These are phyloP conservation scores for Noccaea bulbosa DNA, from an alignment of 345 rosid species.

Conservation along the genomic window DNA sequence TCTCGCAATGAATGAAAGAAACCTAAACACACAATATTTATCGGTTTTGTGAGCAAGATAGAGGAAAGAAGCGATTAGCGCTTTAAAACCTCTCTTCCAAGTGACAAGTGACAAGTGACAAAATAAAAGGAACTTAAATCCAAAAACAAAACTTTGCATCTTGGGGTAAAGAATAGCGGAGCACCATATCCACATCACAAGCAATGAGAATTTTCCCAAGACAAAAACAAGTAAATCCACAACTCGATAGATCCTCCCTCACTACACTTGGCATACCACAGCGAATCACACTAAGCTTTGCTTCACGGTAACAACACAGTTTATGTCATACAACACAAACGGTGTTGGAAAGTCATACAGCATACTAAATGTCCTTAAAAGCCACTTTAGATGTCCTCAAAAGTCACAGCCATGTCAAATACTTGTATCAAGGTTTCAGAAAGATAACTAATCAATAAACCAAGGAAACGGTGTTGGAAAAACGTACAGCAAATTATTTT, in stretches of 20 bases:
- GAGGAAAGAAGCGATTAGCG: background rate
- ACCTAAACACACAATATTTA: too few relatives aligned
- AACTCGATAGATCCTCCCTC: background rate
- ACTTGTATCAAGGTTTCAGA: constrained; percentile 14
- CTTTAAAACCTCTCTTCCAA: background rate
- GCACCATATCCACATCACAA: background rate
- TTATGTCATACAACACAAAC: background rate
- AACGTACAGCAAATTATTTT: constrained; percentile 15
- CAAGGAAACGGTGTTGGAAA: constrained; percentile 1
- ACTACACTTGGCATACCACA: background rate
- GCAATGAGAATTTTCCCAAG: background rate
- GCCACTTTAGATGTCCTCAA: background rate
- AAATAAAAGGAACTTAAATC: background rate
- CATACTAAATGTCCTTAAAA: background rate
- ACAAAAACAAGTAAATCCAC: background rate
- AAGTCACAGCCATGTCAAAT: background rate
- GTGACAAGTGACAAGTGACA: constrained; percentile 8
- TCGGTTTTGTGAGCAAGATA: background rate
- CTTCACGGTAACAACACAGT: background rate
- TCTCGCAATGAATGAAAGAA: background rate
- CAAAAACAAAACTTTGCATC: background rate
- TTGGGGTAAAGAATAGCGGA: background rate
- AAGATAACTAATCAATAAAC: background rate
- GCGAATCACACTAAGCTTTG: background rate
- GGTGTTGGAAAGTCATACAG: too few relatives aligned